These are phyloP conservation scores for Fusarium sp. DNA, from an alignment of 2,329 filamentous ascomycete species.

Conservation along the genomic window DNA sequence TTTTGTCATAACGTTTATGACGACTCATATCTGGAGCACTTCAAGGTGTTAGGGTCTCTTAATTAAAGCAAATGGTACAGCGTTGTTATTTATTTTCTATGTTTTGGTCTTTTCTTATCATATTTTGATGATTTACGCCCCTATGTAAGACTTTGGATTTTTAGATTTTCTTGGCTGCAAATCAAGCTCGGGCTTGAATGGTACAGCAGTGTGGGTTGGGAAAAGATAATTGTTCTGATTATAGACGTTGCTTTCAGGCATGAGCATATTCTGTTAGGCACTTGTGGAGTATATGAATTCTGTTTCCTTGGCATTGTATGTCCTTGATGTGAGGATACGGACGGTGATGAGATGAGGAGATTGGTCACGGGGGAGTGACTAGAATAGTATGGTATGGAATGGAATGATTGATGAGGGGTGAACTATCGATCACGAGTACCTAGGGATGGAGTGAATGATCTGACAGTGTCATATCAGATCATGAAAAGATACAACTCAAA, in stretches of 20 bases:
- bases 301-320: neutral
- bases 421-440: neutral
- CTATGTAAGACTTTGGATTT: constrained; percentile 12
- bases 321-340: neutral
- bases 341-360: neutral
- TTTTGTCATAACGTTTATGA: neutral
- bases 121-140: constrained; percentile 28
- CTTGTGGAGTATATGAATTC: neutral
- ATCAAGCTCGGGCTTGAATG: constrained; percentile 13
- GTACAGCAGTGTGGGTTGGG: constrained; percentile 20
- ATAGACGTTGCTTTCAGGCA: constrained; percentile 30
- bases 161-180: constrained; percentile 26
- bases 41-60: constrained; percentile 32
- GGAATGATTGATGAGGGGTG: neutral
- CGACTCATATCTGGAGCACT: constrained; percentile 23
- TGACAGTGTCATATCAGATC: constrained; percentile 3
- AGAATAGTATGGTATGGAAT: neutral
- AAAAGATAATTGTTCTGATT: constrained; percentile 1
- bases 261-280: constrained; percentile 8
- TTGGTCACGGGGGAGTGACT: neutral
- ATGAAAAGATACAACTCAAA: constrained; percentile 1
- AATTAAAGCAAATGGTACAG: constrained; percentile 11
- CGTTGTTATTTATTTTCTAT: neutral
- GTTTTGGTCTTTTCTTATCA: constrained; percentile 7
- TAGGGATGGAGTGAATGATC: neutral